A percentile compares a stretch with the other conserved stretches of the same genome.
Evolutionary conservation across 192 early-diverging fungal species (phyloP).

Genomic region (Fimicolochytrium jonesii): DNA sequence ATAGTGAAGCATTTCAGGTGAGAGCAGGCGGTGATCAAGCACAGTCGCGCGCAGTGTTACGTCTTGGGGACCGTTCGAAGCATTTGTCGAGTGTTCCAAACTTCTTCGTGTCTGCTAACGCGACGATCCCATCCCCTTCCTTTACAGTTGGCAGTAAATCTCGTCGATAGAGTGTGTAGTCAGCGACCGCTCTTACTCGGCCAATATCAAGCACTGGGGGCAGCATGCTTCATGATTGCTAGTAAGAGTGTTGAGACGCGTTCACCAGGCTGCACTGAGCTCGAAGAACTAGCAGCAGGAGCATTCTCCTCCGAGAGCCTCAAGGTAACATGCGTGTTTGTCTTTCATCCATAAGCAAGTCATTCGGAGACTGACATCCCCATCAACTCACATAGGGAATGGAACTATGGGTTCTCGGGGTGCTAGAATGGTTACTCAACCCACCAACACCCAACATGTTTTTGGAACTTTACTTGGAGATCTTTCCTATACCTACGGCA

Average conservation of each 20-base stretch:
- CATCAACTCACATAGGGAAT: conserved; percentile 7
- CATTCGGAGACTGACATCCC: too few relatives aligned
- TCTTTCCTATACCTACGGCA: background rate
- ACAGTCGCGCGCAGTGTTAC: background rate
- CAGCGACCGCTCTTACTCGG: background rate
- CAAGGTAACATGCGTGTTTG: background rate
- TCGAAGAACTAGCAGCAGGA: conserved; percentile 10
- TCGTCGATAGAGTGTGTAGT: conserved; percentile 16
- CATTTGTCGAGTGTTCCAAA: background rate
- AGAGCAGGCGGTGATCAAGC: background rate
- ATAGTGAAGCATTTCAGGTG: conserved; percentile 22
- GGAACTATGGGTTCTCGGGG: conserved; percentile 14
- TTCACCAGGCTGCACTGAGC: conserved; percentile 16
- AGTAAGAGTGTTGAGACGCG: conserved; percentile 7
- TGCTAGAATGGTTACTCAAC: conserved; percentile 16
- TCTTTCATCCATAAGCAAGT: background rate
- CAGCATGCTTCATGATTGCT: conserved; percentile 26
- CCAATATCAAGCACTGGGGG: conserved; percentile 21
- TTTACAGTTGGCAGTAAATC: conserved; percentile 18
- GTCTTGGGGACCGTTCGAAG: background rate
- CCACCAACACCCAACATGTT: conserved; percentile 22
- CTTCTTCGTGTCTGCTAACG: background rate
- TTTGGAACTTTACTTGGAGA: conserved; percentile 9
- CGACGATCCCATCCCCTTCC: background rate
- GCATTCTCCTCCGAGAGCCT: conserved; percentile 5